A percentile compares a stretch with the other conserved stretches of the same genome.
phyloP scores from a whole-genome alignment of 2,329 filamentous ascomycete species.

The Aspergillus hiratsukae region DNA sequence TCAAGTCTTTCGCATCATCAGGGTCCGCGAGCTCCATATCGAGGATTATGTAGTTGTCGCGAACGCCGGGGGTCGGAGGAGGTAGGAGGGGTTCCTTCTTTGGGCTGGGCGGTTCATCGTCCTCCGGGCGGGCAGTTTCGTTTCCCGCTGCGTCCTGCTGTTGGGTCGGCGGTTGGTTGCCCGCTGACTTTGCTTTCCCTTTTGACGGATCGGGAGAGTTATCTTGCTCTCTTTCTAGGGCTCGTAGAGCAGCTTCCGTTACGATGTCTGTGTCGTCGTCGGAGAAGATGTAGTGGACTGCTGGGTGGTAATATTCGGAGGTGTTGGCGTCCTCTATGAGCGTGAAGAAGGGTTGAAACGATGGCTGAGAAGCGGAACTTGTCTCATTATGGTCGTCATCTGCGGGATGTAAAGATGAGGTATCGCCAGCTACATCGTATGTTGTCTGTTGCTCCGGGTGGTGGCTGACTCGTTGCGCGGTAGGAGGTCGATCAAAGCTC shows the following conservation, averaged over 20 bases:
- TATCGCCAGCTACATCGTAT: conserved; percentile 7
- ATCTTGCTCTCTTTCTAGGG: conserved; percentile 46
- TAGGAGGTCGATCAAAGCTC: conserved; percentile 16
- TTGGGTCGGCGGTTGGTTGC: conserved; percentile 1
- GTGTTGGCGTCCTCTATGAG: conserved; percentile 73
- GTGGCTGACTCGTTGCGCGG: conserved; percentile 10
- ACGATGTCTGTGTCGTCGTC: conserved; percentile 82
- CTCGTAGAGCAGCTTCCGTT: conserved; percentile 59
- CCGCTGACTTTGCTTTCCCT: conserved; percentile 7
- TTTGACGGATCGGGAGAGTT: conserved; percentile 20
- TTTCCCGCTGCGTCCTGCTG: conserved; percentile 6
- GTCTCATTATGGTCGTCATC: conserved; percentile 14
- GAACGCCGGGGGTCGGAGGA: conserved; percentile 42
- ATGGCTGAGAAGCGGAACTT: conserved; percentile 29
- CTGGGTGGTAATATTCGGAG: conserved; percentile 73
- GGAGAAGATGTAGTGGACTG: conserved; percentile 85
- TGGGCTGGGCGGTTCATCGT: conserved; percentile 13
- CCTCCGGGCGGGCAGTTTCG: conserved; percentile 14
- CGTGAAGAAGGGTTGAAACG: conserved; percentile 79
- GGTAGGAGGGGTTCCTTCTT: conserved; percentile 40
- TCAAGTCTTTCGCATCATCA: not conserved
- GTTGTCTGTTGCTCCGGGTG: conserved; percentile 8
- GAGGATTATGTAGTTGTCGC: conserved; percentile 55
- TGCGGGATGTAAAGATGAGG: conserved; percentile 5
- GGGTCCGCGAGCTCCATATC: conserved; percentile 42